Conservation (phyloP, 1,284 basidiomycete species). For the Boletus smithii region DNA sequence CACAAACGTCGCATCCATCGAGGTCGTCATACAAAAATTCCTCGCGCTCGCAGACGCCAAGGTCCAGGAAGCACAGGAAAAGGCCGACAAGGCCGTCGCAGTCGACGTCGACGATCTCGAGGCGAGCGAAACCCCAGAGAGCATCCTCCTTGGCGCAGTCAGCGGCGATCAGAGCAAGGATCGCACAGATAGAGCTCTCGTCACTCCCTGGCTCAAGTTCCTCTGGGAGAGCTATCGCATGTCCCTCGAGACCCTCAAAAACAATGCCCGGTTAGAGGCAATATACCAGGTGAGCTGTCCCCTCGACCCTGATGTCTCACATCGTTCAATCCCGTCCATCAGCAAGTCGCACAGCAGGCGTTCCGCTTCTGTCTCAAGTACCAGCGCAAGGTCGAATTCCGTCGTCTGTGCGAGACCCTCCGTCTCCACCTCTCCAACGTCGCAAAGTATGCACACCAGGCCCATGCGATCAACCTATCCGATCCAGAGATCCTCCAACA, state of each 20-base stretch:
- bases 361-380: slow-evolving; percentile 96
- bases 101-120: slow-evolving; percentile 88
- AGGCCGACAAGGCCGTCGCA: slow-evolving; percentile 69
- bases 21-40: slow-evolving; percentile 88
- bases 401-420: slow-evolving; percentile 94
- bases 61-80: slow-evolving; percentile 83
- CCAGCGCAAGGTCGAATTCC: slow-evolving; percentile 95
- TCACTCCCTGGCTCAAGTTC: slow-evolving; percentile 98
- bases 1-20: slow-evolving; percentile 87
- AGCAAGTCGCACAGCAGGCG: slow-evolving; percentile 96
- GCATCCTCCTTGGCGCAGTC: slow-evolving; percentile 84
- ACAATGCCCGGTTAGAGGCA: slow-evolving; percentile 90
- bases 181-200: slow-evolving; percentile 91
- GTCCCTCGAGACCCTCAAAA: slow-evolving; percentile 94
- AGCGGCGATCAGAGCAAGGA: slow-evolving; percentile 92
- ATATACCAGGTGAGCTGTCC: slow-evolving; percentile 81
- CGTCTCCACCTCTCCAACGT: slow-evolving; percentile 94
- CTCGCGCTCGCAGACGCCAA: slow-evolving; percentile 86
- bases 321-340: slow-evolving; percentile 2
- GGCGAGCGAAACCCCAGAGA: slow-evolving; percentile 89
- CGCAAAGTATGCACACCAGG: slow-evolving; percentile 93
- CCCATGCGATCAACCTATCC: slow-evolving; percentile 96
- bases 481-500: slow-evolving; percentile 96
- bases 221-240: slow-evolving; percentile 98
- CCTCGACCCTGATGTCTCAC: background rate